A percentile compares a stretch with the other conserved stretches of the same genome.
Conservation (phyloP, 139 green algal genomes). For the Volvox reticuliferus region DNA sequence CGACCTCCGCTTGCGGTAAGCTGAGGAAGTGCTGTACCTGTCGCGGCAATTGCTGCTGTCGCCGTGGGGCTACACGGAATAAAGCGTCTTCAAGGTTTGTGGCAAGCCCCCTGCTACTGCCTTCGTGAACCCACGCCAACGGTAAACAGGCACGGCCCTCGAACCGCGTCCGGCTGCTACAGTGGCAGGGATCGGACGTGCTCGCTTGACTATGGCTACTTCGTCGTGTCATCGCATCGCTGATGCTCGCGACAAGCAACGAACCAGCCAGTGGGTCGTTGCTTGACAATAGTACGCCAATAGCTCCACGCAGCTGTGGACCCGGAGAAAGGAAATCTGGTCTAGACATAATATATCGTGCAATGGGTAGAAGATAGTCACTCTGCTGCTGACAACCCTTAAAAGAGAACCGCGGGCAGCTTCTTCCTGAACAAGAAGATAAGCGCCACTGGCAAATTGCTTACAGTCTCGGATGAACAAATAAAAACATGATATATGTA, state of each 20-base stretch:
- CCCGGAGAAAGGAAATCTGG: background rate
- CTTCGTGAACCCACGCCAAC: slow-evolving; percentile 13
- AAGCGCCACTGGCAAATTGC: too few relatives aligned
- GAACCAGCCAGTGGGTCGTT: background rate
- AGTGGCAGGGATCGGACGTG: background rate
- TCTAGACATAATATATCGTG: background rate
- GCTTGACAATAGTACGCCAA: background rate
- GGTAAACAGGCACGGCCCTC: slow-evolving; percentile 5
- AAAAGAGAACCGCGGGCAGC: too few relatives aligned
- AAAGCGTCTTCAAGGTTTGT: background rate
- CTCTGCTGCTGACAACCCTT: too few relatives aligned
- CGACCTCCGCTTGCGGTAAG: slow-evolving; percentile 7
- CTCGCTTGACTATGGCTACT: slow-evolving; percentile 2
- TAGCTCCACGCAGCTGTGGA: background rate
- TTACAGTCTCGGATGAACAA: too few relatives aligned
- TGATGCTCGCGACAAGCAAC: slow-evolving; percentile 10
- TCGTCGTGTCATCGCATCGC: slow-evolving; percentile 18
- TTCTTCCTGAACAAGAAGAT: too few relatives aligned
- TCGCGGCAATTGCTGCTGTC: slow-evolving; percentile 13
- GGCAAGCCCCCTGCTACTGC: background rate
- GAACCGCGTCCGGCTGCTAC: background rate
- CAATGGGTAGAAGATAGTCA: background rate
- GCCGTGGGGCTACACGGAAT: slow-evolving; percentile 26
- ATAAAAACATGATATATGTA: too few relatives aligned
- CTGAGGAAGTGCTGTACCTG: slow-evolving; percentile 25